Conservation (phyloP, 2,329 filamentous ascomycete genomes). For the Fusarium neocosmosporiellum region DNA sequence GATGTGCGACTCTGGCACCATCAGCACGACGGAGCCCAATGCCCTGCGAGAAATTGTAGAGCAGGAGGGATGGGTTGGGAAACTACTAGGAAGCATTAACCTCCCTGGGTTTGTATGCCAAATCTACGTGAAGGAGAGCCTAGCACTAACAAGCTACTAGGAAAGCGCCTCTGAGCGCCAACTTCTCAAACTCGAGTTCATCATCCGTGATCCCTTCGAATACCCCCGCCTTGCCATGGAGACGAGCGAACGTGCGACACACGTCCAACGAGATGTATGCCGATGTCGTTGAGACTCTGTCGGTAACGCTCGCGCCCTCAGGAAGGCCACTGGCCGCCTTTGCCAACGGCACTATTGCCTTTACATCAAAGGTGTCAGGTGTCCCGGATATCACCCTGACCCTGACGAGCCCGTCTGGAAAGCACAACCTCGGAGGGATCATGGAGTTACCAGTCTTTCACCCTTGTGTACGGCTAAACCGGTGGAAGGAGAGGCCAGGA, state of each 20-base stretch:
- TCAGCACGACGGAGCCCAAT: constrained; percentile 93
- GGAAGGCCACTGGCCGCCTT: constrained; percentile 88
- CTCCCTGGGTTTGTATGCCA: constrained; percentile 72
- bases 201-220: constrained; percentile 58
- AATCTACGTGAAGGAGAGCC: neutral
- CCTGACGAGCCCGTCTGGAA: constrained; percentile 84
- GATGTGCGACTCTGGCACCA: constrained; percentile 94
- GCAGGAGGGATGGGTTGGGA: constrained; percentile 90
- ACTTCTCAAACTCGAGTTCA: constrained; percentile 52
- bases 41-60: constrained; percentile 91
- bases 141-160: constrained; percentile 44
- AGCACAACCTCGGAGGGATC: constrained; percentile 76
- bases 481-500: constrained; percentile 89
- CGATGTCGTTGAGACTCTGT: constrained; percentile 90
- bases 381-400: constrained; percentile 89
- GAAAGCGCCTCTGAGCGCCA: constrained; percentile 53
- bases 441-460: constrained; percentile 95
- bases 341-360: constrained; percentile 91
- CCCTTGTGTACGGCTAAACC: constrained; percentile 89
- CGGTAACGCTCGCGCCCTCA: constrained; percentile 89
- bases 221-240: constrained; percentile 80
- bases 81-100: constrained; percentile 86
- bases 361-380: constrained; percentile 94
- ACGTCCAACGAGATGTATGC: constrained; percentile 98
- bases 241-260: constrained; percentile 90